Evolutionary conservation across 345 rosid species (phyloP), one percentile per base, ranked within the genome.

Genomic region (Acer negundo): DNA sequence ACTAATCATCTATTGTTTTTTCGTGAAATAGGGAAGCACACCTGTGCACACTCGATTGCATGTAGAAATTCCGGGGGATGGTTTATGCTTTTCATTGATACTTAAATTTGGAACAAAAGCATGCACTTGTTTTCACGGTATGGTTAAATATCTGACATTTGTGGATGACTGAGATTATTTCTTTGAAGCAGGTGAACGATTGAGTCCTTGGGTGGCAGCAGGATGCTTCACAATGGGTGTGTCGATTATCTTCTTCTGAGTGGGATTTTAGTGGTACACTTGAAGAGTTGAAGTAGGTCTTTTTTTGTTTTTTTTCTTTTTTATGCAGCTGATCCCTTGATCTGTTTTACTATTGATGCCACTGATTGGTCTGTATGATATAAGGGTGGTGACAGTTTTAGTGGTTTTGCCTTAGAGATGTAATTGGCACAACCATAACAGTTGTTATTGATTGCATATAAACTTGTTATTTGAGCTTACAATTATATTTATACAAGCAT

Each of bases 211-310:
- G 99, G 89, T 97, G 77, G 90, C 97, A 6, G 84, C 77, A 8
- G 98, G 99, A 71, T 97, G 99, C 91, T 89, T 97, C 79, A 76
- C 87, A 26, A 93, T 93, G 97, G 98, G 97, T 9, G 79, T 97
- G 46, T 97, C 99, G 0, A 90, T 94, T 69, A 86, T 94, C 74
- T 97, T 97, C 85, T 97, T 91, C 87, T 97, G 83, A 90, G 62
- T 75, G 5, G 35, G 13, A 51, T 31, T 65, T 73, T 72, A 19
- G 72, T 65, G 56, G 38, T 70, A 35, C 67, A 59, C 61, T 73
- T 15, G 71, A n/a, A n/a, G n/a, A n/a, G n/a, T n/a, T n/a, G n/a
- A 78, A 75, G 82, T 55, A 77, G 84, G 51, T 58, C 72, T 62
- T 19, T 72, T 51, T 70, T 71, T n/a, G n/a, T 79, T 51, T 69